These are phyloP conservation scores for Fusarium kyushuense DNA, from an alignment of 2,329 filamentous ascomycete genomes.

Conservation along the genomic window DNA sequence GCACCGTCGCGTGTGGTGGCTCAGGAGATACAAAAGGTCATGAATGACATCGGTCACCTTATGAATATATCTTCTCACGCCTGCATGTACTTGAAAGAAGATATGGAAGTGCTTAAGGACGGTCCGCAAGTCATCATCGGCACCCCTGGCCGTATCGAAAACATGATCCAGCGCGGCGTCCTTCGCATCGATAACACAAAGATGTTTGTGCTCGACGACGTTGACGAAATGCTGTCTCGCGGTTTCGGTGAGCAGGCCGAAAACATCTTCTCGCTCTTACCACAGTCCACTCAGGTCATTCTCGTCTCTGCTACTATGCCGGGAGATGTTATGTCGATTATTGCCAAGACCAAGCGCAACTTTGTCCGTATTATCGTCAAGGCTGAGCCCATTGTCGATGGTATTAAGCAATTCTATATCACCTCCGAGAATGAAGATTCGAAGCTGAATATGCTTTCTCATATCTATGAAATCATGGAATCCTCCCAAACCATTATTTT, in stretches of 20 bases:
- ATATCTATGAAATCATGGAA: conserved; percentile 98
- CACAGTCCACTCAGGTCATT: conserved; percentile 97
- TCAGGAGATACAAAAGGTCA: conserved; percentile 99
- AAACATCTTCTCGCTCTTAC: conserved; percentile 99
- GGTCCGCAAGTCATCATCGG: conserved; percentile 97
- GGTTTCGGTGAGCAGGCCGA: conserved; percentile 99
- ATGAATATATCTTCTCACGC: conserved; percentile 99
- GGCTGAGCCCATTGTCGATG: conserved; percentile 98
- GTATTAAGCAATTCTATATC: conserved; percentile 99
- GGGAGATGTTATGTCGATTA: conserved; percentile 98
- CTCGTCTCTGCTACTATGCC: conserved; percentile 98
- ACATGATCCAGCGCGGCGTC: conserved; percentile 99
- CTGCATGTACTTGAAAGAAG: conserved; percentile 82
- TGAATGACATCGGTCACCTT: conserved; percentile 98
- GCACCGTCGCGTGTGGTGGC: conserved; percentile 98
- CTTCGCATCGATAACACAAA: conserved; percentile 98
- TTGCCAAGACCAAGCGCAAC: conserved; percentile 99
- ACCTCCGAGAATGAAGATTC: conserved; percentile 99
- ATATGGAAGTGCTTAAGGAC: conserved; percentile 97
- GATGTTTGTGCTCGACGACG: conserved; percentile 99
- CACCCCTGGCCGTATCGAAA: conserved; percentile 96
- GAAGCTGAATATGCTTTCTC: conserved; percentile 99
- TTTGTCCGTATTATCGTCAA: conserved; percentile 99
- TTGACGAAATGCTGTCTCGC: conserved; percentile 98
- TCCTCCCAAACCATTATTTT: conserved; percentile 99